Conservation (phyloP, 2,329 filamentous ascomycete species). For the Taxawa tesnikishii region DNA sequence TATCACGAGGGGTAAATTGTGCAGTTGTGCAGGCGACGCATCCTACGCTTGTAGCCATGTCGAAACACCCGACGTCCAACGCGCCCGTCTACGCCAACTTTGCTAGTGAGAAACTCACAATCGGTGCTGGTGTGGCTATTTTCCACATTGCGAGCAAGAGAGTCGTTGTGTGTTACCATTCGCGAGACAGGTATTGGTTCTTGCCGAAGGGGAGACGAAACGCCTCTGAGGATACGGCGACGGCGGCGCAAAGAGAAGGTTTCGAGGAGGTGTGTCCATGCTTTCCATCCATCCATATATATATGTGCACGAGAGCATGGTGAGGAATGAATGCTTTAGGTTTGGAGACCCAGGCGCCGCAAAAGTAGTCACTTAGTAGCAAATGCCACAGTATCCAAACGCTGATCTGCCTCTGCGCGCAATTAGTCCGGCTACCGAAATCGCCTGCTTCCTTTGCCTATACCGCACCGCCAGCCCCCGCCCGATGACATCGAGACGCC, state of each 20-base stretch:
- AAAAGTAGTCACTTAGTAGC: too few species aligned
- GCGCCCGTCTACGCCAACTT: conserved; percentile 14
- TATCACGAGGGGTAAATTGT: too few species aligned
- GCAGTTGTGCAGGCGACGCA: too few species aligned
- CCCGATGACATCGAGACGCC: conserved; percentile 16
- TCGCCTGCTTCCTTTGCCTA: conserved; percentile 33
- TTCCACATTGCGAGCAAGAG: conserved; percentile 34
- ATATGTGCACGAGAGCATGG: too few species aligned
- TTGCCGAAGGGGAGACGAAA: conserved; percentile 37
- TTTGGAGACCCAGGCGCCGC: too few species aligned
- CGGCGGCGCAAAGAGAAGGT: conserved; percentile 35
- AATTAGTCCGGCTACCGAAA: conserved; percentile 35
- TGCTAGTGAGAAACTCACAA: conserved; percentile 14
- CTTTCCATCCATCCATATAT: too few species aligned
- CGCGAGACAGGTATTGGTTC: conserved; percentile 30
- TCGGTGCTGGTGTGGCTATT: conserved; percentile 34
- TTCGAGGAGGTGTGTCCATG: conserved; percentile 32
- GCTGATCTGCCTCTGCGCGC: neutral
- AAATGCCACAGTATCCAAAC: too few species aligned
- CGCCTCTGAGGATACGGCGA: conserved; percentile 29
- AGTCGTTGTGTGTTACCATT: conserved; percentile 36
- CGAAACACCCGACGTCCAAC: conserved; percentile 6
- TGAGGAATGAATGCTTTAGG: too few species aligned
- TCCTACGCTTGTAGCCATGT: too few species aligned
- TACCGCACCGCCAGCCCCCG: conserved; percentile 30